A percentile compares a stretch with the other conserved stretches of the same genome.
phyloP scores from a whole-genome alignment of 208 protist genomes.

The Trypanosoma caninum region DNA sequence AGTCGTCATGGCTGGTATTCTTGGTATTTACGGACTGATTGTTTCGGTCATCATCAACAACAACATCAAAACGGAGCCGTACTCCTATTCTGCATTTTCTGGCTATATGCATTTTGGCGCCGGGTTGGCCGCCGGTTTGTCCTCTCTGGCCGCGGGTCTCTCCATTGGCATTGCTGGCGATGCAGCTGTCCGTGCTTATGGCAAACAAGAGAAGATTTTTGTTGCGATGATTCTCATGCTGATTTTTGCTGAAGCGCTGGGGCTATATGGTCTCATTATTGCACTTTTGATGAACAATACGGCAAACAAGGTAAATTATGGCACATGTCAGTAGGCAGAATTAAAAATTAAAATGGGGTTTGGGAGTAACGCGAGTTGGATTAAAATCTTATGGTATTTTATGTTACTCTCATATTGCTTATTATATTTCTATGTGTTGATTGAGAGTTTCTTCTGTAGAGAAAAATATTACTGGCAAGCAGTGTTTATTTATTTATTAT shows the following conservation, averaged over 20 bases:
- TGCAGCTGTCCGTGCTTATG: conserved; percentile 87
- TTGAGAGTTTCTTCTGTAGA: too few species aligned
- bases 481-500: conserved; percentile 11
- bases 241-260: conserved; percentile 99
- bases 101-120: conserved; percentile 88
- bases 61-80: conserved; percentile 70
- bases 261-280: conserved; percentile 99
- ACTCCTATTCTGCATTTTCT: conserved; percentile 68
- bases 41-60: conserved; percentile 97
- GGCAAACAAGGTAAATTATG: conserved; percentile 58
- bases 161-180: conserved; percentile 99
- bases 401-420: too few species aligned
- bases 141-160: conserved; percentile 96
- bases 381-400: too few species aligned
- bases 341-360: neutral
- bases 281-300: conserved; percentile 94
- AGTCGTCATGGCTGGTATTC: conserved; percentile 95
- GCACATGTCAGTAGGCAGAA: conserved; percentile 12
- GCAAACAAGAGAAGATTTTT: conserved; percentile 97
- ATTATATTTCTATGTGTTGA: too few species aligned
- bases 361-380: too few species aligned
- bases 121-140: conserved; percentile 94
- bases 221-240: conserved; percentile 99
- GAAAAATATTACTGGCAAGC: neutral
- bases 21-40: conserved; percentile 99